Percentiles rank a stretch among this genome's conserved stretches.
phyloP scores from a whole-genome alignment of 2,329 filamentous ascomycete genomes.

The Fusarium sp. region DNA sequence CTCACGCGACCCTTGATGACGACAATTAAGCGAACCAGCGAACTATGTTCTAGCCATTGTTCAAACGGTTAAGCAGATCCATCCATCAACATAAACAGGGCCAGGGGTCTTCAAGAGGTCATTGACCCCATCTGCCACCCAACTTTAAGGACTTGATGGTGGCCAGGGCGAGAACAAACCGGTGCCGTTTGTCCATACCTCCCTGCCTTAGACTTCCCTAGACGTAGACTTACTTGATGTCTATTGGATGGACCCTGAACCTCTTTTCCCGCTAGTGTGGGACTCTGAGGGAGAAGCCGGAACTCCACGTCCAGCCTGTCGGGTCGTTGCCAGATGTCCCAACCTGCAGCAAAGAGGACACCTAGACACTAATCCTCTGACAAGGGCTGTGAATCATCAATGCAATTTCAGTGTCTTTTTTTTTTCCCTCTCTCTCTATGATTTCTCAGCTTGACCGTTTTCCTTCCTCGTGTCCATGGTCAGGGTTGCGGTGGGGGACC shows the following conservation, averaged over 20 bases:
- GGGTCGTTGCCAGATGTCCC: constrained; percentile 50
- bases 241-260: constrained; percentile 32
- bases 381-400: constrained; percentile 36
- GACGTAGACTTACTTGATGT: constrained; percentile 18
- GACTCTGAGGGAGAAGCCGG: constrained; percentile 53
- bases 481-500: constrained; percentile 31
- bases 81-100: constrained; percentile 24
- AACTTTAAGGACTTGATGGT: constrained; percentile 41
- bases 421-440: constrained; percentile 33
- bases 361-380: constrained; percentile 20
- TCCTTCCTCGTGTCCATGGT: constrained; percentile 4
- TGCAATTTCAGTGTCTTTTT: constrained; percentile 19
- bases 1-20: constrained; percentile 39
- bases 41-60: constrained; percentile 35
- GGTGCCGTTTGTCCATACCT: constrained; percentile 42
- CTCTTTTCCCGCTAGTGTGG: constrained; percentile 39
- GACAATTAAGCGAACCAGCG: constrained; percentile 40
- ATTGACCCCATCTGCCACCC: constrained; percentile 35
- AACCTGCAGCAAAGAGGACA: constrained; percentile 20
- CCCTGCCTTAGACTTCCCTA: constrained; percentile 41
- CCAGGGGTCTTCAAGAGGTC: constrained; percentile 34
- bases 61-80: constrained; percentile 23
- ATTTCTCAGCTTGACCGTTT: constrained; percentile 8
- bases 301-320: constrained; percentile 52
- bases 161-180: constrained; percentile 55